Evolutionary conservation across 805 yeast species (phyloP).

Genomic region (Wickerhamiella spandovensis): DNA sequence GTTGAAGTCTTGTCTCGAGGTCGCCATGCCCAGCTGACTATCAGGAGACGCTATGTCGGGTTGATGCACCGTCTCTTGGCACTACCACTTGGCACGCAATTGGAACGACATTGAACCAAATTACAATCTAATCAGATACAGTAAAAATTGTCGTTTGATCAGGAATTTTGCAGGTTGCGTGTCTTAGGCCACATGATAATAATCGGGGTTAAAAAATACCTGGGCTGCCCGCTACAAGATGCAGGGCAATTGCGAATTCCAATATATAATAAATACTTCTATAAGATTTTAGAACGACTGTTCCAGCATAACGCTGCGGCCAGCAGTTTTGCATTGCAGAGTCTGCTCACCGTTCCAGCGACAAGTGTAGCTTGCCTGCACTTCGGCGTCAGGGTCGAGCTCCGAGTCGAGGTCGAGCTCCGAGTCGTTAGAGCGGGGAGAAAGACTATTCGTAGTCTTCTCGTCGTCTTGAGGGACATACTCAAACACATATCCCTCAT

Average conservation of each 20-base stretch:
- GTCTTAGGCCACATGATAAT: too few species aligned
- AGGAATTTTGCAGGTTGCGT: too few species aligned
- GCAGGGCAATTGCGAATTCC: too few species aligned
- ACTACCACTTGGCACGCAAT: too few species aligned
- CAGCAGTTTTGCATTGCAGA: neutral
- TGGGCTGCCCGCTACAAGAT: too few species aligned
- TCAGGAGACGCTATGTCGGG: neutral
- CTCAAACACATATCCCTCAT: neutral
- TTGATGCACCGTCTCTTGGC: too few species aligned
- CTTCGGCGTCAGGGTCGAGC: neutral
- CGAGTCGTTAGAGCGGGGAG: neutral
- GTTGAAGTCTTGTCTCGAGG: neutral
- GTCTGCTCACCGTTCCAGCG: neutral
- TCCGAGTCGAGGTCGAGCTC: neutral
- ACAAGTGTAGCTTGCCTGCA: neutral
- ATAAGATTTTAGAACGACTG: neutral
- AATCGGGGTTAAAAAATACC: too few species aligned
- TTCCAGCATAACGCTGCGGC: neutral
- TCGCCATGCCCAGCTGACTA: neutral
- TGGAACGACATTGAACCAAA: too few species aligned
- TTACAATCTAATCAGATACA: too few species aligned
- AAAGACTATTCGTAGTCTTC: neutral
- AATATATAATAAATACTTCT: neutral
- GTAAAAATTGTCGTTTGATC: too few species aligned
- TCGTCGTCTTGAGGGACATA: neutral